Conservation (phyloP, 768 basidiomycete species). For the Kondoa malvinella region DNA sequence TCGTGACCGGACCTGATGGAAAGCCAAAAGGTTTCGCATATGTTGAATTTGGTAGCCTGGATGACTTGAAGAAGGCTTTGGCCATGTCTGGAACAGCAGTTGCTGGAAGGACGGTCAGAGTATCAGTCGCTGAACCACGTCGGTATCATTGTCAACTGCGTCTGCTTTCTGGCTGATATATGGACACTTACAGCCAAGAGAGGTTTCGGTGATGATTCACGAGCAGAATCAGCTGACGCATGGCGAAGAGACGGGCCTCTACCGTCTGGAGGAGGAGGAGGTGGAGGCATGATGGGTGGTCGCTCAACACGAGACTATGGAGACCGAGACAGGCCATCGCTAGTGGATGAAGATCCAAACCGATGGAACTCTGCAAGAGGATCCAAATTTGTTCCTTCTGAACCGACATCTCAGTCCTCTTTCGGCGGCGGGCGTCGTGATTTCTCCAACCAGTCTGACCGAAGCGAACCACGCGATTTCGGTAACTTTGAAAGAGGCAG, state of each 20-base stretch:
- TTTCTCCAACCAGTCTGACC: background rate
- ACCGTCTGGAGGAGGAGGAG: constrained; percentile 31
- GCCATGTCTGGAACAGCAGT: constrained; percentile 52
- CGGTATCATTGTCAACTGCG: constrained; percentile 32
- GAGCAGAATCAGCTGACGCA: constrained; percentile 38
- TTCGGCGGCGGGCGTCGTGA: constrained; percentile 4
- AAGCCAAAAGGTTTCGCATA: constrained; percentile 98
- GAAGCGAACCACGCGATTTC: constrained; percentile 15
- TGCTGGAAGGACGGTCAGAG: constrained; percentile 61
- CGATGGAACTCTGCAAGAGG: constrained; percentile 32
- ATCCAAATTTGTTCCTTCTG: constrained; percentile 31
- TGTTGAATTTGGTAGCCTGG: constrained; percentile 77
- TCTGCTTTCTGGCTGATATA: constrained; percentile 12
- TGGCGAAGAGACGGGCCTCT: constrained; percentile 24
- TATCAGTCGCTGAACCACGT: constrained; percentile 95
- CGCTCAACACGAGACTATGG: constrained; percentile 16
- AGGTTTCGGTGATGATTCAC: constrained; percentile 17
- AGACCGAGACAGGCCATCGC: constrained; percentile 19
- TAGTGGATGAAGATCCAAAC: constrained; percentile 29
- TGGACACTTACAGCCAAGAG: constrained; percentile 51
- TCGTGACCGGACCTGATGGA: constrained; percentile 80
- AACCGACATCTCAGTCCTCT: constrained; percentile 9
- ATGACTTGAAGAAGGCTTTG: constrained; percentile 69
- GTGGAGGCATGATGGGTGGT: constrained; percentile 20
- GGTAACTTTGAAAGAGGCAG: constrained; percentile 24